A percentile compares a stretch with the other conserved stretches of the same genome.
Evolutionary conservation across 345 rosid species (phyloP).

Genomic region (Carallia pectinifolia): DNA sequence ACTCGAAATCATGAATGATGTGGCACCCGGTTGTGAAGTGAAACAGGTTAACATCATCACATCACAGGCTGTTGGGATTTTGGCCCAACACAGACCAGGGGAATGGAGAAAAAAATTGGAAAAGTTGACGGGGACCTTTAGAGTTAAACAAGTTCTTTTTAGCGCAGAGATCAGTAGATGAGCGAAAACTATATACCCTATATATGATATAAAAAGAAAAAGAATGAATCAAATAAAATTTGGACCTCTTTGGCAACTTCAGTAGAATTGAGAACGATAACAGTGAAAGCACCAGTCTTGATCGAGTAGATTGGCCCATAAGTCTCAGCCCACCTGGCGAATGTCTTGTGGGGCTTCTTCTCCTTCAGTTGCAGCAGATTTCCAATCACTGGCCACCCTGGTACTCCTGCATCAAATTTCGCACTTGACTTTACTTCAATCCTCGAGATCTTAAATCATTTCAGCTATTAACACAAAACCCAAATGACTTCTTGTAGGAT

Average conservation of each 20-base stretch:
- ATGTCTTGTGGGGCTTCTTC: conserved; percentile 88
- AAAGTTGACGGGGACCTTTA: too few species aligned
- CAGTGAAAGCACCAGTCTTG: background rate
- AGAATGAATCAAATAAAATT: background rate
- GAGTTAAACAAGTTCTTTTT: too few species aligned
- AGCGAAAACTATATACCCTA: too few species aligned
- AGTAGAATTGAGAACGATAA: background rate
- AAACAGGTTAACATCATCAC: too few species aligned
- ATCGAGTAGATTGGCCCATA: background rate
- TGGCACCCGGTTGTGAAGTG: too few species aligned
- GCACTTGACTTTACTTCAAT: too few species aligned
- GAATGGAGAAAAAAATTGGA: too few species aligned
- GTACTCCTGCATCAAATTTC: conserved; percentile 54
- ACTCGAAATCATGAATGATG: too few species aligned
- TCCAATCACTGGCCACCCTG: conserved; percentile 77
- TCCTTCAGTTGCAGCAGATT: conserved; percentile 80
- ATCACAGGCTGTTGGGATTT: too few species aligned
- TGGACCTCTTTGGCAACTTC: background rate
- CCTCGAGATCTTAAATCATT: background rate
- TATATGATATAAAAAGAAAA: too few species aligned
- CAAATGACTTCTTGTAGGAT: background rate
- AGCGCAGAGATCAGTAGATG: too few species aligned
- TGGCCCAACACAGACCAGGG: too few species aligned
- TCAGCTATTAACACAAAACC: background rate
- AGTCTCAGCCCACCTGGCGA: conserved; percentile 16